These are phyloP conservation scores for Mycena albidolilacea DNA, from an alignment of 768 basidiomycete species.

Conservation along the genomic window DNA sequence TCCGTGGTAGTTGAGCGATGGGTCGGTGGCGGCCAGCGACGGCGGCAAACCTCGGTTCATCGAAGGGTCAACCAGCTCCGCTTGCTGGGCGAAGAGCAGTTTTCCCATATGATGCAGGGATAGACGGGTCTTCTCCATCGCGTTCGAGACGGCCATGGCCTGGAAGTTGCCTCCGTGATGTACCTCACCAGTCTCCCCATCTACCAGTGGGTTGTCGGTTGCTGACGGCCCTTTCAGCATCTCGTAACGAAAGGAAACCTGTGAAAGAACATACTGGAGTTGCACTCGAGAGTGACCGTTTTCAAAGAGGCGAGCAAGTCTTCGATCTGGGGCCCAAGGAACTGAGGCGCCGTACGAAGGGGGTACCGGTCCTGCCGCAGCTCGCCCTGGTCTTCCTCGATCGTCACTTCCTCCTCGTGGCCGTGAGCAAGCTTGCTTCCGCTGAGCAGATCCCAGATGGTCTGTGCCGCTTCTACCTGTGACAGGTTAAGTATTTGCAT, in stretches of 20 bases:
- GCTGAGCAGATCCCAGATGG: constrained; percentile 78
- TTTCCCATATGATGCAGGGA: constrained; percentile 79
- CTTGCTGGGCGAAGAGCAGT: constrained; percentile 75
- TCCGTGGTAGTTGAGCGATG: constrained; percentile 84
- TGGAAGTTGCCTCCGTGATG: constrained; percentile 95
- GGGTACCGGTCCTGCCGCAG: constrained; percentile 88
- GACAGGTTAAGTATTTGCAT: background rate
- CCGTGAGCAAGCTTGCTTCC: constrained; percentile 75
- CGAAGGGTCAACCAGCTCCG: constrained; percentile 80
- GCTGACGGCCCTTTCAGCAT: constrained; percentile 56
- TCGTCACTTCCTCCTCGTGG: constrained; percentile 78
- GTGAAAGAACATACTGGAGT: constrained; percentile 72
- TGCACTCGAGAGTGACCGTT: constrained; percentile 81
- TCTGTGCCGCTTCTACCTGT: constrained; percentile 78
- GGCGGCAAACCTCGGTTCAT: constrained; percentile 90
- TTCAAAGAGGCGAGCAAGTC: constrained; percentile 77
- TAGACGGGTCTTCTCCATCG: constrained; percentile 91
- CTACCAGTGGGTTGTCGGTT: constrained; percentile 90
- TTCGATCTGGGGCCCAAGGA: constrained; percentile 89
- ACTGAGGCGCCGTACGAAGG: constrained; percentile 84
- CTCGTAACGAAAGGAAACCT: background rate
- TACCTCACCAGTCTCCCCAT: constrained; percentile 73
- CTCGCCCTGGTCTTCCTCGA: constrained; percentile 79
- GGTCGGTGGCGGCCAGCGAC: constrained; percentile 83
- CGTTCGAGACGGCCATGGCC: constrained; percentile 81